phyloP scores from a whole-genome alignment of 805 yeast genomes.

The Cyberlindnera galapagoensis region DNA sequence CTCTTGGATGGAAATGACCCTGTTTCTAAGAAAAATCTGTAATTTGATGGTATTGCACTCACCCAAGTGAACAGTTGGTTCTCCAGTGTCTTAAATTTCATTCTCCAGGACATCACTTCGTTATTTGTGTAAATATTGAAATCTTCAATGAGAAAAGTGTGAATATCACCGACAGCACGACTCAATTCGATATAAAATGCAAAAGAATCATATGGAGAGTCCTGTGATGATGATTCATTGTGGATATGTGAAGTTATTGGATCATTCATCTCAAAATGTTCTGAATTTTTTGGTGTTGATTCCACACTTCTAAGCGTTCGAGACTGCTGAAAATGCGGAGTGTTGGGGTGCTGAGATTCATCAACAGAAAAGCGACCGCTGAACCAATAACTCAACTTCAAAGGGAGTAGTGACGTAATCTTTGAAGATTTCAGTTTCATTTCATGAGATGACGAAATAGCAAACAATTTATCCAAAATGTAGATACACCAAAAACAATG shows the following conservation, averaged over 20 bases:
- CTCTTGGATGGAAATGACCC: constrained; percentile 4
- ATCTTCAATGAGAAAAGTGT: constrained; percentile 17
- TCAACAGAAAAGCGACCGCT: constrained; percentile 3
- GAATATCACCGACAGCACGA: constrained; percentile 20
- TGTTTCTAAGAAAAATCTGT: constrained; percentile 11
- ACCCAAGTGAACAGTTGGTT: constrained; percentile 17
- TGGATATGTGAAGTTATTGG: not conserved
- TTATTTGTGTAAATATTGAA: constrained; percentile 14
- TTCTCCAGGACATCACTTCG: constrained; percentile 16
- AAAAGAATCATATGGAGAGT: constrained; percentile 19
- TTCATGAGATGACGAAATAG: constrained; percentile 21
- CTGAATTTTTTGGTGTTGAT: constrained; percentile 6
- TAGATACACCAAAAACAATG: constrained; percentile 23
- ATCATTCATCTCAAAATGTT: constrained; percentile 1
- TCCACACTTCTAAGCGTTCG: constrained; percentile 7
- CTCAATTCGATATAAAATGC: constrained; percentile 18
- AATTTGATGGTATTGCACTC: constrained; percentile 11
- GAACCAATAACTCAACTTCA: constrained; percentile 15
- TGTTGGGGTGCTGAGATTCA: constrained; percentile 1
- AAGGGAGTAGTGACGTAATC: constrained; percentile 15
- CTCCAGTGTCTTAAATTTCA: constrained; percentile 15
- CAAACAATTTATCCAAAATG: constrained; percentile 19
- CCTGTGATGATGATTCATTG: too few species aligned
- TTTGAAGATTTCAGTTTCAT: constrained; percentile 17
- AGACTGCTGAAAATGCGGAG: constrained; percentile 4